Percentiles rank a stretch among this genome's conserved stretches.
Evolutionary conservation across 2,329 filamentous ascomycete species (phyloP).

Genomic region (Corynespora cassiicola): DNA sequence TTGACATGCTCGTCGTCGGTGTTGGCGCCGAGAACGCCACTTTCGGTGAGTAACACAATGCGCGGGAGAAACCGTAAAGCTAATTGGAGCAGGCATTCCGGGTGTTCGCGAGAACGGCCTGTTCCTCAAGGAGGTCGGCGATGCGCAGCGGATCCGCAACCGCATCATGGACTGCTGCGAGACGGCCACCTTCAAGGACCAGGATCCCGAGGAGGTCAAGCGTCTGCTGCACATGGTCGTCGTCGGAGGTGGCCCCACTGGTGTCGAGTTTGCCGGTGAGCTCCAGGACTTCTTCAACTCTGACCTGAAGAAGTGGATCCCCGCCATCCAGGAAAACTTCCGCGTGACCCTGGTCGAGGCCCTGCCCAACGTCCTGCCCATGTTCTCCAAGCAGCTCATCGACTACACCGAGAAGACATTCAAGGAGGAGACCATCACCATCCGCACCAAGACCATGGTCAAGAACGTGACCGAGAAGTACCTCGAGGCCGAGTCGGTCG

Average conservation of each 20-base stretch:
- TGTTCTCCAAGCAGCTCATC: slow-evolving; percentile 98
- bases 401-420: slow-evolving; percentile 99
- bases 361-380: slow-evolving; percentile 92
- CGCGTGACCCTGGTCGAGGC: slow-evolving; percentile 97
- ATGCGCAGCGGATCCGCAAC: slow-evolving; percentile 95
- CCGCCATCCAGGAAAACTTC: slow-evolving; percentile 93
- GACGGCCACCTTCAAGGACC: slow-evolving; percentile 97
- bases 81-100: slow-evolving; percentile 69
- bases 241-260: slow-evolving; percentile 84
- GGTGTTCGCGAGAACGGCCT: slow-evolving; percentile 94
- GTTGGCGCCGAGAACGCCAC: slow-evolving; percentile 98
- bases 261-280: slow-evolving; percentile 98
- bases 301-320: slow-evolving; percentile 97
- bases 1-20: slow-evolving; percentile 97
- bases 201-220: slow-evolving; percentile 84
- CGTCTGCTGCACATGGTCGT: slow-evolving; percentile 97
- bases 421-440: slow-evolving; percentile 97
- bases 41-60: slow-evolving; percentile 70
- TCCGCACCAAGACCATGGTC: slow-evolving; percentile 98
- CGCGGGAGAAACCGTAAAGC: no score
- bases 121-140: slow-evolving; percentile 97
- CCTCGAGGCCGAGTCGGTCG: slow-evolving; percentile 86
- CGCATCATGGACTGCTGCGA: slow-evolving; percentile 99
- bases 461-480: slow-evolving; percentile 93
- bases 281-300: slow-evolving; percentile 99